These are phyloP conservation scores for Acanthochlamys bracteata DNA, from an alignment of 106 monocot species.

Conservation along the genomic window DNA sequence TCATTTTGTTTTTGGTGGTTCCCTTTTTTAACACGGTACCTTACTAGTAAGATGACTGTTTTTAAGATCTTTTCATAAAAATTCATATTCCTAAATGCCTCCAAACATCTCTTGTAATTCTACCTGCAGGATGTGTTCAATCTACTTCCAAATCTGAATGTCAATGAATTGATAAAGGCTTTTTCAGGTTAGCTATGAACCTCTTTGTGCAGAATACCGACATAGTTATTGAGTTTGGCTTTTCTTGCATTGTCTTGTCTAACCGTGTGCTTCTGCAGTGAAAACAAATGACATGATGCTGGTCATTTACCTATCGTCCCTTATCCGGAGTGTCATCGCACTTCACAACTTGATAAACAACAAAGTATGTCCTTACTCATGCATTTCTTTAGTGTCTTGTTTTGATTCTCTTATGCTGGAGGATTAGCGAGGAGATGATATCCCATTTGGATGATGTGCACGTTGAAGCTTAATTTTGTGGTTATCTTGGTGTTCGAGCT, in stretches of 20 bases:
- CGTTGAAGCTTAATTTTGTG: too few species aligned
- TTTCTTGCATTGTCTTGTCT: neutral
- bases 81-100: too few species aligned
- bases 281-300: slow-evolving; percentile 99
- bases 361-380: slow-evolving; percentile 38
- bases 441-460: too few species aligned
- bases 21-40: too few species aligned
- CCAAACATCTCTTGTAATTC: too few species aligned
- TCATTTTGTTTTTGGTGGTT: too few species aligned
- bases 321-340: slow-evolving; percentile 95
- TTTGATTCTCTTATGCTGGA: neutral
- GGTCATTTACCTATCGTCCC: slow-evolving; percentile 94
- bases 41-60: too few species aligned
- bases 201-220: neutral
- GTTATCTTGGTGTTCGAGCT: too few species aligned
- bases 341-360: slow-evolving; percentile 99
- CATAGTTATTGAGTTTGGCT: neutral
- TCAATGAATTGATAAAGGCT: slow-evolving; percentile 89
- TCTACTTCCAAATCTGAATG: slow-evolving; percentile 97
- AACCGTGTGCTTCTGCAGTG: slow-evolving; percentile 39
- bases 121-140: slow-evolving; percentile 80
- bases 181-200: slow-evolving; percentile 49
- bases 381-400: neutral
- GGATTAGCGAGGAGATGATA: too few species aligned
- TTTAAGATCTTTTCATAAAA: too few species aligned